These are phyloP conservation scores for Patellifolia procumbens DNA, from an alignment of 179 eudicot species.

Conservation along the genomic window DNA sequence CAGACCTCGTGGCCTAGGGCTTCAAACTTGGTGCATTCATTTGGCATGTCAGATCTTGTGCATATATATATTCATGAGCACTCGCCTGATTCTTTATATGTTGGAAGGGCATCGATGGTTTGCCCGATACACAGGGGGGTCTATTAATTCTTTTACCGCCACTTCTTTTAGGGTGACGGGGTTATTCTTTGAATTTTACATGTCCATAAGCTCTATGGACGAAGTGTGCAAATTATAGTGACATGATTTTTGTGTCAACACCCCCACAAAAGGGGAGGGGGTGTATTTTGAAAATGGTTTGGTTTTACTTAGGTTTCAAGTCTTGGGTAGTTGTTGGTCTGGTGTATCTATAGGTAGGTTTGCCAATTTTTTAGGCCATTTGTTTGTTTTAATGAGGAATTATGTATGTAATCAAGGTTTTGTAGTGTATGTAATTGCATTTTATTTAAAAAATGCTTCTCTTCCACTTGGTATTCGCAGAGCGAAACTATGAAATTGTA, in stretches of 20 bases:
- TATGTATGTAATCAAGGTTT: constrained; percentile 32
- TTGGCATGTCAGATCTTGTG: constrained; percentile 26
- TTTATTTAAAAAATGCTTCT: background rate
- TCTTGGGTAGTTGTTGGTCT: constrained; percentile 30
- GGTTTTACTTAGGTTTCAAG: constrained; percentile 29
- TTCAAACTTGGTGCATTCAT: constrained; percentile 20
- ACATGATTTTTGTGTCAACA: constrained; percentile 24
- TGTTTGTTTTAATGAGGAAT: constrained; percentile 34
- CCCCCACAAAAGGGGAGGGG: constrained; percentile 32
- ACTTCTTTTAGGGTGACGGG: constrained; percentile 33
- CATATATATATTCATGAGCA: constrained; percentile 29
- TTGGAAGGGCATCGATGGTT: constrained; percentile 33
- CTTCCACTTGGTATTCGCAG: background rate
- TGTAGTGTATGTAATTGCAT: constrained; percentile 25
- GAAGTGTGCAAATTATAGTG: constrained; percentile 36
- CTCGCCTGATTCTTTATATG: constrained; percentile 33
- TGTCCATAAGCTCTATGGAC: constrained; percentile 36
- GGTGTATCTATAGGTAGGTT: constrained; percentile 41
- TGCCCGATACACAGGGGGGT: constrained; percentile 33
- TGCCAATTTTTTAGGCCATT: constrained; percentile 29
- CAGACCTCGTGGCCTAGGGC: constrained; percentile 19
- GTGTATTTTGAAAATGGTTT: constrained; percentile 31
- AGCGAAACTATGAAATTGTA: background rate
- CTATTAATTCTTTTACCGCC: constrained; percentile 48
- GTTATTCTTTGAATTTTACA: constrained; percentile 34